Evolutionary conservation across 306 rosid genomes (phyloP).

Genomic region (Prunus padus): DNA sequence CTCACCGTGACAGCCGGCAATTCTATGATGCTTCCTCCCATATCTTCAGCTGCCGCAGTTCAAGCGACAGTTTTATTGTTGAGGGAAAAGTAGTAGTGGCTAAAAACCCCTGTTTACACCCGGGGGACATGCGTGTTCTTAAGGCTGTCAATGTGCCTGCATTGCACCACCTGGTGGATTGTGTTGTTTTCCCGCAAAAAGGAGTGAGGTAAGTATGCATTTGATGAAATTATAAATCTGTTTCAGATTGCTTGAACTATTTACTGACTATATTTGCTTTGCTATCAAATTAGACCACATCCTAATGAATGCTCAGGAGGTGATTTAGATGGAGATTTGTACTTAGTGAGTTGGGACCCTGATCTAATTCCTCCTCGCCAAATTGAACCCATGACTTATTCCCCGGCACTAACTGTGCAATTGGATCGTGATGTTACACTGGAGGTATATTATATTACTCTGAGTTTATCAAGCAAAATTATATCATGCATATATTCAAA

Average conservation of each 20-base stretch:
- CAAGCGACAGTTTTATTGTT: constrained; percentile 14
- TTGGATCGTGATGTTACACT: constrained; percentile 38
- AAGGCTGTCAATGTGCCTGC: constrained; percentile 35
- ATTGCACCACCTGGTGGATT: constrained; percentile 42
- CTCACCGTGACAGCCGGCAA: background rate
- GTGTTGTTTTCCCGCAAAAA: constrained; percentile 48
- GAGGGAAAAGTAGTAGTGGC: constrained; percentile 35
- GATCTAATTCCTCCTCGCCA: constrained; percentile 31
- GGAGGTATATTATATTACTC: constrained; percentile 24
- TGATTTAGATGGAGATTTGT: constrained; percentile 41
- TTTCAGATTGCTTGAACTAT: background rate
- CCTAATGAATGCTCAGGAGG: constrained; percentile 53
- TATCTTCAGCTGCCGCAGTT: background rate
- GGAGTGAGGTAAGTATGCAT: constrained; percentile 32
- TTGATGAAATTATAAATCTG: background rate
- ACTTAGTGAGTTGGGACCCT: constrained; percentile 46
- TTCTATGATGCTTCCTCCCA: too few relatives aligned
- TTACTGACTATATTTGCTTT: background rate
- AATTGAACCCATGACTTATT: constrained; percentile 28
- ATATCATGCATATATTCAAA: background rate
- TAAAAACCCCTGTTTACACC: constrained; percentile 43
- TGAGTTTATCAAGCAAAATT: background rate
- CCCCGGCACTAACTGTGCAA: constrained; percentile 12
- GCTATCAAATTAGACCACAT: constrained; percentile 32
- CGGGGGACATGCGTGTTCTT: constrained; percentile 43